Evolutionary conservation across 2,329 filamentous ascomycete species (phyloP), one percentile per base, ranked within the genome.

Genomic region (Alternaria brassicicola): DNA sequence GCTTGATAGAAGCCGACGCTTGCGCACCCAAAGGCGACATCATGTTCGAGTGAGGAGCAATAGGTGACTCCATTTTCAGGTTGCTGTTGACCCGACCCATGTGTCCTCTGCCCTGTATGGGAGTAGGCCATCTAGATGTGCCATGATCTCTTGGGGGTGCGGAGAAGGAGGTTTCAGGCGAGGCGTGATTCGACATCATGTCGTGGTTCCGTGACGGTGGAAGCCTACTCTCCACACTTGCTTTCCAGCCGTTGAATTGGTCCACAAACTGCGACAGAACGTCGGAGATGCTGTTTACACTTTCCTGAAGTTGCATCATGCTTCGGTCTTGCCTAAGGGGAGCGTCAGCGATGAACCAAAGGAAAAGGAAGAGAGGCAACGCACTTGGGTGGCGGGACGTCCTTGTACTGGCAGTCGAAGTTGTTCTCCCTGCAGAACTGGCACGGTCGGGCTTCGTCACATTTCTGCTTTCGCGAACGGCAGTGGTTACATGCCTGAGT

Each of bases 381-480:
- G 76, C 83, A 96, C 91, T 96, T 94, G 73, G 96, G 95, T 15
- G 92, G 92, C 21, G 92, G 90, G 6, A 95, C 90, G 72, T 97
- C 93, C 65, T 93, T 88, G 77, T 97, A 98, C 76, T 91, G 89
- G 80, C 95, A 99, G 52, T 88, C 84, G 30, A 92, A 84, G 65
- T 86, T 88, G 74, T 96, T 96, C 67, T 98, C 93, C 69, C 89
- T 90, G 76, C 95, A 99, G 69, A 88, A 87, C 52, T 74, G 70
- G 57, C 77, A 79, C 6, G 77, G 77, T 41, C 75, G 67, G 13
- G 71, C 68, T 63, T 79, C 77, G 62, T 78, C 76, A 57, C 77
- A 79, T 56, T 78, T 79, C 57, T 79, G 77, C 60, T 79, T 79
- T 35, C 77, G 74, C 46, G 72, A 66, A 52, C 77, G 74, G 54